Evolutionary conservation across 805 yeast genomes (phyloP).

Genomic region (Teunomyces lycoperdinae): DNA sequence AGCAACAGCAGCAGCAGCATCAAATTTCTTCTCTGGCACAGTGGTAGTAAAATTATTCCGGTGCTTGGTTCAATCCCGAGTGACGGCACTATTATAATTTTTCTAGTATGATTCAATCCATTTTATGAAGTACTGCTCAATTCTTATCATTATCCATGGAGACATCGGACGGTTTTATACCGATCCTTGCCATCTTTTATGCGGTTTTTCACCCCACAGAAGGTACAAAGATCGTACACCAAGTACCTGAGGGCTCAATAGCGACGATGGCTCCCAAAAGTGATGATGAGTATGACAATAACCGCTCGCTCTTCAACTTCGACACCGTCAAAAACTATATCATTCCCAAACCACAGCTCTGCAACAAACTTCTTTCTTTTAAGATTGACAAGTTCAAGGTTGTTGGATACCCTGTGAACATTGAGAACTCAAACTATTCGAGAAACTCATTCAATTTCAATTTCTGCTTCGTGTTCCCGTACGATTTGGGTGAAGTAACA

Average conservation of each 20-base stretch:
- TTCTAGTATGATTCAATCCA: not conserved
- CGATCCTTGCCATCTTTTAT: constrained; percentile 85
- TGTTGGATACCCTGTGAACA: constrained; percentile 85
- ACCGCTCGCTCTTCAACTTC: constrained; percentile 56
- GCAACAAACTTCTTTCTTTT: constrained; percentile 76
- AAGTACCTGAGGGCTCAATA: constrained; percentile 79
- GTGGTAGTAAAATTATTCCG: constrained; percentile 98
- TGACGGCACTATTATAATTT: constrained; percentile 59
- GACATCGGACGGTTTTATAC: constrained; percentile 65
- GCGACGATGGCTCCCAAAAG: constrained; percentile 18
- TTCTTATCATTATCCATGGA: constrained; percentile 22
- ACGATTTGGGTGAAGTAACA: constrained; percentile 66
- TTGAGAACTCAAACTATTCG: constrained; percentile 70
- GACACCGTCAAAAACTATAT: constrained; percentile 85
- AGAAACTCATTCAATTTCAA: constrained; percentile 93
- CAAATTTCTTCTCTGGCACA: constrained; percentile 68
- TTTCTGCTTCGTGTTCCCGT: constrained; percentile 86
- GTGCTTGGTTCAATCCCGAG: constrained; percentile 97
- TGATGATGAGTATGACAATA: not conserved
- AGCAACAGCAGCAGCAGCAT: not conserved
- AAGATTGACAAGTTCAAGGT: constrained; percentile 68
- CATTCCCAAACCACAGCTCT: constrained; percentile 89
- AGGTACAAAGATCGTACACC: constrained; percentile 88
- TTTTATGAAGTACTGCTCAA: not conserved
- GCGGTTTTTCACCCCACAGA: constrained; percentile 94